Base-by-base conservation (phyloP, 495 filamentous ascomycete species). In the Lepraria neglecta region DNA sequence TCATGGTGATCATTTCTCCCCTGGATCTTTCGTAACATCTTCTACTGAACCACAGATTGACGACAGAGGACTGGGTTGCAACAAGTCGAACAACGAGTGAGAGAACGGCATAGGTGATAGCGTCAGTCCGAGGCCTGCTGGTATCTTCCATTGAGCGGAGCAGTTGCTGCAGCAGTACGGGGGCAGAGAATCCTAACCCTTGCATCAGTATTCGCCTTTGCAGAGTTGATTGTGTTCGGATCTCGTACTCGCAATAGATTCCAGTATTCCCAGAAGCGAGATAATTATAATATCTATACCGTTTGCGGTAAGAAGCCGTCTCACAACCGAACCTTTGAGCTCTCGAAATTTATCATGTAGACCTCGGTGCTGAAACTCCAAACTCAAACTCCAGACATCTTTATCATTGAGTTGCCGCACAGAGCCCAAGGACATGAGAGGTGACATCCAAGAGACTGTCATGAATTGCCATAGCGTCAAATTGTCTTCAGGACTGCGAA, bases 1-100 rank as follows among this genome's bases (percentile, higher is more conserved):
- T 76, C 82, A 90, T 91, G 58, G 89, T 92, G 54, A 95, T 86
- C 84, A 92, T 84, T 69, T 92, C 89, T 10, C 90, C 90, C 47
- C 90, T 76, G 6, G 87, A 88, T 54, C 89, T 76, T 67, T 95
- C 90, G 65, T 92, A 95, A 60, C 79, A 79, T 56, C 89, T 80
- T 53, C 90, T 79, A 56, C 81, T 80, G 66, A 84, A 91, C 89
- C 90, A 92, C 0, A 91, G 72, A 52, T 70, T 82, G 62, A 92
- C 80, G 0, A 91, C 84, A 11, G 78, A 80, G 0, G 82, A 83
- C 58, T 95, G 90, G 1, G 78, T 74, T 42, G 77, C 77, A 33
- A 87, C 72, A 4, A 92, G 71, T 14, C 87, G 78, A 6, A 84
- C 69, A 2, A 81, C 58, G 0, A 92, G 69, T 3, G 80, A 80